Conservation (phyloP, 2,329 filamentous ascomycete genomes). For the Coniochaeta sp. region DNA sequence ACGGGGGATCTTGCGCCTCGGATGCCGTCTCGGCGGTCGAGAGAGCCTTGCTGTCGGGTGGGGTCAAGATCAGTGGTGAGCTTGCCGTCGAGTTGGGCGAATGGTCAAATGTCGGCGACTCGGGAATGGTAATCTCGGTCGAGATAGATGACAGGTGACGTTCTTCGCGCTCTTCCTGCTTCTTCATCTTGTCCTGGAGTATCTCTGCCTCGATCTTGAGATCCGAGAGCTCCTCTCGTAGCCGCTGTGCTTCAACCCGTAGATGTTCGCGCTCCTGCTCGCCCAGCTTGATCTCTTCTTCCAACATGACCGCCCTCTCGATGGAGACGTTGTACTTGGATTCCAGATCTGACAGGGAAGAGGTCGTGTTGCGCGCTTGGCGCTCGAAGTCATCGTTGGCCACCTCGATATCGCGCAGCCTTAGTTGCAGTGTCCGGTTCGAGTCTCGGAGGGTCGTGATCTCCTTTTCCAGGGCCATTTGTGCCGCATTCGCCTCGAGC, state of each 20-base stretch:
- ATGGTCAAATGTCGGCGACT: conserved; percentile 65
- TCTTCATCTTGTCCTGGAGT: conserved; percentile 84
- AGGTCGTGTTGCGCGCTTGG: conserved; percentile 91
- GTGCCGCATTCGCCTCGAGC: conserved; percentile 73
- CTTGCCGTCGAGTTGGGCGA: conserved; percentile 84
- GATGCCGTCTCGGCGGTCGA: conserved; percentile 51
- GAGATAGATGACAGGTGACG: conserved; percentile 53
- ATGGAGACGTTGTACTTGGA: conserved; percentile 95
- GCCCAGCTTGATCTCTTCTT: conserved; percentile 85
- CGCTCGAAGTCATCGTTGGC: conserved; percentile 98
- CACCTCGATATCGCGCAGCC: conserved; percentile 89
- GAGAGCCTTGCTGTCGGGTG: conserved; percentile 63
- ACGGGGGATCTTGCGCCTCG: conserved; percentile 75
- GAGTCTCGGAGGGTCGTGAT: conserved; percentile 84
- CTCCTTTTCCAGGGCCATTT: conserved; percentile 87
- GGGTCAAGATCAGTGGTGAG: conserved; percentile 83
- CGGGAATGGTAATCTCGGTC: conserved; percentile 55
- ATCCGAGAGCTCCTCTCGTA: conserved; percentile 87
- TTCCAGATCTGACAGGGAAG: conserved; percentile 92
- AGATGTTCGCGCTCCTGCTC: conserved; percentile 87
- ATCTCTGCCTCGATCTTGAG: conserved; percentile 94
- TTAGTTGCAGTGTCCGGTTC: conserved; percentile 74
- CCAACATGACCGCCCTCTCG: conserved; percentile 84
- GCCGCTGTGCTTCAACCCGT: conserved; percentile 82
- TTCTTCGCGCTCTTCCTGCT: conserved; percentile 49